Evolutionary conservation across 371 early-diverging fungal species (phyloP), one percentile per base, ranked within the genome.

Genomic region (Dichotomocladium elegans): DNA sequence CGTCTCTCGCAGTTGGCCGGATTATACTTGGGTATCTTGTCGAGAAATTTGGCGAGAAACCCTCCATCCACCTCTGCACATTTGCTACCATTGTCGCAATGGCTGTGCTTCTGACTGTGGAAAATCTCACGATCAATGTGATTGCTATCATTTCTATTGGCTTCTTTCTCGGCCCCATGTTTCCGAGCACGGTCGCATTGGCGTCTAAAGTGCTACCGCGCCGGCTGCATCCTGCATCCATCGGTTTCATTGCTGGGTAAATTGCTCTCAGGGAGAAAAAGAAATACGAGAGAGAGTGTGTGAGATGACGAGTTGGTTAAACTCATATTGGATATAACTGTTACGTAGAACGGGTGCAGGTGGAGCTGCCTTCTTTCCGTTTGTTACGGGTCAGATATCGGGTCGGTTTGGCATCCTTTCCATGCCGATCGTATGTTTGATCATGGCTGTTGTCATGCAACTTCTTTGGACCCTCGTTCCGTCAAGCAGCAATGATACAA

Each of bases 221-320:
- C 21, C 26, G 47, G 9, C 41, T 62, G 49, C 66, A 65, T 35
- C 59, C 70, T 6, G 57, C 70, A 2, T 51, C 70, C 0, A 61
- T 69, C 45, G 70, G 70, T 2, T 69, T 69, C 30, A 57, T 69
- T 15, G 60, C 61, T 28, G 70, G 66, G 62, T 61, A 59, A 37
- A 61, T 47, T 29, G 34, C 14, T 43, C n/a, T 4, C 26, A 12
- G 28, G 15, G 14, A 15, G 25, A 51, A 8, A 15, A 22, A 29
- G 33, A 40, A 27, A 12, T n/a, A n/a, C n/a, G n/a, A n/a, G n/a
- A n/a, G n/a, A n/a, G n/a, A n/a, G n/a, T n/a, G n/a, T n/a, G n/a
- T n/a, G n/a, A n/a, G n/a, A n/a, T n/a, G n/a, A n/a, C n/a, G 12
- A 41, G 15, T 17, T 14, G 11, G 28, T n/a, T 15, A 41, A 25